Percentiles rank a stretch among this genome's conserved stretches.
Evolutionary conservation across 495 filamentous ascomycete species (phyloP).

Genomic region (Annulohypoxylon stygium): DNA sequence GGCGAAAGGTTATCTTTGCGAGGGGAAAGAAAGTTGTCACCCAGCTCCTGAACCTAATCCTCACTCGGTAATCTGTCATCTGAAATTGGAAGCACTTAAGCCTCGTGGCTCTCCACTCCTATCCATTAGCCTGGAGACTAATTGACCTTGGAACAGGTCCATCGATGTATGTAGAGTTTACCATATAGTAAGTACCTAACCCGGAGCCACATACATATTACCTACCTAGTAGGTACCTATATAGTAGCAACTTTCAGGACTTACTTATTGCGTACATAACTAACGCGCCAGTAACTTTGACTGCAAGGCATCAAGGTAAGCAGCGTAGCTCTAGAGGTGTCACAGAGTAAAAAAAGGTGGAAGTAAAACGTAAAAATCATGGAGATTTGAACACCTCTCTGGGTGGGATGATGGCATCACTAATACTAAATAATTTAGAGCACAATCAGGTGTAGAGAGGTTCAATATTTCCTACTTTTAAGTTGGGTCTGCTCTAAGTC

Average conservation of each 20-base stretch:
- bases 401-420: too few relatives aligned
- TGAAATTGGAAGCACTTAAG: constrained; percentile 24
- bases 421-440: too few relatives aligned
- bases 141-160: neutral
- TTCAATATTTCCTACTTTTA: too few relatives aligned
- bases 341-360: too few relatives aligned
- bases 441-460: too few relatives aligned
- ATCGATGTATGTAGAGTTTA: too few relatives aligned
- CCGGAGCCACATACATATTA: neutral
- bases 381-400: too few relatives aligned
- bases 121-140: neutral
- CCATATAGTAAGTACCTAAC: neutral
- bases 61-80: constrained; percentile 34
- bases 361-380: too few relatives aligned
- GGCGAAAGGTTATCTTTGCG: constrained; percentile 10
- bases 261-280: constrained; percentile 14
- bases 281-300: neutral
- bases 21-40: constrained; percentile 2
- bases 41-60: constrained; percentile 5
- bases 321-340: neutral
- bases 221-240: neutral
- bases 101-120: constrained; percentile 39
- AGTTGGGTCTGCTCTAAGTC: too few relatives aligned
- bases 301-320: too few relatives aligned
- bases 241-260: too few relatives aligned